These are phyloP conservation scores for Trichoderma citrinoviride DNA, from an alignment of 2,329 filamentous ascomycete species.

Conservation along the genomic window DNA sequence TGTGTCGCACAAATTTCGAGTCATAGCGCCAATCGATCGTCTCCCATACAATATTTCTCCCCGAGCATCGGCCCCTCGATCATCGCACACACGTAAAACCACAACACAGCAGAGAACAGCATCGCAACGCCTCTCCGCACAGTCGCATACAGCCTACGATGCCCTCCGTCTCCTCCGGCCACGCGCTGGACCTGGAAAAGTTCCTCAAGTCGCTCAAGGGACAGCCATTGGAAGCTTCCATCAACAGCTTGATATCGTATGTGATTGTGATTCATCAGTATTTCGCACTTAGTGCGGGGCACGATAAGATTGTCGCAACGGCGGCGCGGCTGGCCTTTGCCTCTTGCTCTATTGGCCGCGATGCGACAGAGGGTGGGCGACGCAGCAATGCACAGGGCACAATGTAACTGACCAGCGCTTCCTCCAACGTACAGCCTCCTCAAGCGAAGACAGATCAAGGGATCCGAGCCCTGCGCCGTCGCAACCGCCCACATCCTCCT, in stretches of 20 bases:
- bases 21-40: background rate
- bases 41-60: background rate
- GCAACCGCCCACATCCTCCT: slow-evolving; percentile 87
- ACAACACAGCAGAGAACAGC: background rate
- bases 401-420: background rate
- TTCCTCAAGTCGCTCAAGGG: slow-evolving; percentile 78
- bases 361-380: background rate
- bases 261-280: slow-evolving; percentile 32
- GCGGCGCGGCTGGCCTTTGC: background rate
- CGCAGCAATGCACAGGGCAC: background rate
- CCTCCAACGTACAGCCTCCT: slow-evolving; percentile 59
- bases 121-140: background rate
- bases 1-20: slow-evolving; percentile 20
- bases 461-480: slow-evolving; percentile 83
- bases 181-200: slow-evolving; percentile 70
- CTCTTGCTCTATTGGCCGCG: background rate
- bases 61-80: slow-evolving; percentile 13
- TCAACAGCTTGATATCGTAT: slow-evolving; percentile 81
- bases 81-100: background rate
- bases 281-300: slow-evolving; percentile 19
- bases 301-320: slow-evolving; percentile 7
- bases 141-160: slow-evolving; percentile 34
- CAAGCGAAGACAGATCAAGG: slow-evolving; percentile 85
- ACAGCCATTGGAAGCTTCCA: slow-evolving; percentile 72
- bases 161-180: slow-evolving; percentile 38